These are phyloP conservation scores for Citrullus amarus DNA, from an alignment of 306 rosid genomes.

Conservation along the genomic window DNA sequence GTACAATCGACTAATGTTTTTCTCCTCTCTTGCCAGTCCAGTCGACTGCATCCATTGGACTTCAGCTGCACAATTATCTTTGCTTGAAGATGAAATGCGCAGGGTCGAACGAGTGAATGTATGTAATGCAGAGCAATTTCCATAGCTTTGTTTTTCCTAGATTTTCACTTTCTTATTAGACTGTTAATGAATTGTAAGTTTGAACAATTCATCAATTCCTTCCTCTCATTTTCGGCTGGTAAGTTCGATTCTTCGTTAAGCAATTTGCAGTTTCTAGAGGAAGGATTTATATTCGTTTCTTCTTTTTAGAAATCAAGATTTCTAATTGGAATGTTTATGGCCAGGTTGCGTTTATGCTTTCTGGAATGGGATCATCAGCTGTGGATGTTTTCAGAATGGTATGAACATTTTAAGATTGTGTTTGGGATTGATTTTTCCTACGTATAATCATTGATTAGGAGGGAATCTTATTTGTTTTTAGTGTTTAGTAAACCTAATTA, in stretches of 20 bases:
- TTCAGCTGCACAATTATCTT: slow-evolving; percentile 83
- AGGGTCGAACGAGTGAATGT: slow-evolving; percentile 94
- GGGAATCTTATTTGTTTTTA: no score
- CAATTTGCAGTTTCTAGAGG: not conserved
- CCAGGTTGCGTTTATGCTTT: slow-evolving; percentile 88
- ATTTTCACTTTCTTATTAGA: not conserved
- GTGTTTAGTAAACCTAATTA: no score
- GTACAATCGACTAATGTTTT: not conserved
- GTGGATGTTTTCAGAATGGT: slow-evolving; percentile 83
- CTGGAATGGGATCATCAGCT: slow-evolving; percentile 75
- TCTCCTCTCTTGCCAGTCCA: slow-evolving; percentile 49
- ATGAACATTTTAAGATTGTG: slow-evolving; percentile 2
- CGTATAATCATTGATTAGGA: no score
- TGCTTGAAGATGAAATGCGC: slow-evolving; percentile 97
- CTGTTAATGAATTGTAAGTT: not conserved
- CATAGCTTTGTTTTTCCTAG: not conserved
- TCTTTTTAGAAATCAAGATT: not conserved
- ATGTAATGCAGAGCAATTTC: slow-evolving; percentile 36
- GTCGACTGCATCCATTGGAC: slow-evolving; percentile 99
- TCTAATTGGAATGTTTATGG: not conserved
- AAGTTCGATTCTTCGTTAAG: not conserved
- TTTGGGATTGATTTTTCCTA: no score
- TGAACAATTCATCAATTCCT: not conserved
- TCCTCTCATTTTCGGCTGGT: not conserved
- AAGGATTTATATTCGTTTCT: not conserved